A percentile compares a stretch with the other conserved stretches of the same genome.
These are phyloP conservation scores for Phalaenopsis aphrodite DNA, from an alignment of 106 monocot genomes.

Conservation along the genomic window DNA sequence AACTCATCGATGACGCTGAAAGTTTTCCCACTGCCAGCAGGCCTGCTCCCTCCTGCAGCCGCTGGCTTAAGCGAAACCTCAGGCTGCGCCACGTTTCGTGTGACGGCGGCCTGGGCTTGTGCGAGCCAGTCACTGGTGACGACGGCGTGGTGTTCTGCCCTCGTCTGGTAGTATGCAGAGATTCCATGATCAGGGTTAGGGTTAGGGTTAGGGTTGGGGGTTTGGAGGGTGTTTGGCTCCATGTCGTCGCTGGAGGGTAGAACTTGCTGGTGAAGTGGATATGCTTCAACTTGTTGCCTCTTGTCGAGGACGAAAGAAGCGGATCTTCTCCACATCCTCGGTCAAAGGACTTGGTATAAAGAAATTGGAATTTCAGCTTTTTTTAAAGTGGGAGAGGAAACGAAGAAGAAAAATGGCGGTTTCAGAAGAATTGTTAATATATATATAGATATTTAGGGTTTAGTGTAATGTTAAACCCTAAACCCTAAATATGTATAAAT, in stretches of 20 bases:
- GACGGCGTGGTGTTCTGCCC: constrained; percentile 80
- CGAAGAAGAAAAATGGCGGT: not conserved
- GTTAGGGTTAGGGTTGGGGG: constrained; percentile 32
- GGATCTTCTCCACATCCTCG: constrained; percentile 69
- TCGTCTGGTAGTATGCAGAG: constrained; percentile 94
- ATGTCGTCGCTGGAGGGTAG: constrained; percentile 6
- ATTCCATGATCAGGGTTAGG: constrained; percentile 10
- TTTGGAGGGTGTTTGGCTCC: constrained; percentile 13
- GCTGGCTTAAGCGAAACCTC: not conserved
- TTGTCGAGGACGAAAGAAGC: constrained; percentile 85
- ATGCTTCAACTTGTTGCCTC: constrained; percentile 4
- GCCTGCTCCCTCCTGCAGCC: not conserved
- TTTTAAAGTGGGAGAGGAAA: not conserved
- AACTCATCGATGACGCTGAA: constrained; percentile 88
- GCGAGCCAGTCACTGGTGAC: constrained; percentile 94
- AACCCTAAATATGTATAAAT: too few relatives aligned
- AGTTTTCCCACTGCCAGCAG: constrained; percentile 11
- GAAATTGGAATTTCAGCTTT: not conserved
- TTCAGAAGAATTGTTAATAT: too few relatives aligned
- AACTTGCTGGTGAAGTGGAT: constrained; percentile 5
- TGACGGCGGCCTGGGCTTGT: constrained; percentile 55
- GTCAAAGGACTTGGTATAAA: not conserved
- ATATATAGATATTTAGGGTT: too few relatives aligned
- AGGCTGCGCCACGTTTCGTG: constrained; percentile 1
- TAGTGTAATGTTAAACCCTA: too few relatives aligned